Percentiles rank a stretch among this genome's conserved stretches.
These are phyloP conservation scores for Yarrowia sp. DNA, from an alignment of 805 yeast species.

Conservation along the genomic window DNA sequence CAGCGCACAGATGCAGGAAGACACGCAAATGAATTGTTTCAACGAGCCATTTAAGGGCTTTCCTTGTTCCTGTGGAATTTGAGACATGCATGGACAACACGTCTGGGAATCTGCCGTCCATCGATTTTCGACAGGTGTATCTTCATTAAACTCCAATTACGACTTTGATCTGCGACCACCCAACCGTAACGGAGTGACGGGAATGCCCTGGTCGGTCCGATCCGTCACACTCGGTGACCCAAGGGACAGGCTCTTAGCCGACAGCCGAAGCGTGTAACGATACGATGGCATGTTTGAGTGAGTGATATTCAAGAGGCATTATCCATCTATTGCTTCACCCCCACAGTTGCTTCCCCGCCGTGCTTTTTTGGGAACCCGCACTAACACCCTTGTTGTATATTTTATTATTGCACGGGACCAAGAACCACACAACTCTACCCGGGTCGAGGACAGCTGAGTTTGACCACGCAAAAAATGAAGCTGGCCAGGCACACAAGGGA, in stretches of 20 bases:
- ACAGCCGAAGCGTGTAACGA: background rate
- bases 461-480: background rate
- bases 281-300: too few species aligned
- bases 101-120: background rate
- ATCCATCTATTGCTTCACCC: too few species aligned
- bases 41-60: background rate
- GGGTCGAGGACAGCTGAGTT: slow-evolving; percentile 18
- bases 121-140: background rate
- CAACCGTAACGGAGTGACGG: background rate
- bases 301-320: too few species aligned
- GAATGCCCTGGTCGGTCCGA: slow-evolving; percentile 7
- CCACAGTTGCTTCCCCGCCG: background rate
- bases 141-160: slow-evolving; percentile 1
- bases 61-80: background rate
- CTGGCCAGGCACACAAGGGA: too few species aligned
- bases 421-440: background rate
- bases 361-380: background rate
- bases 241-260: background rate
- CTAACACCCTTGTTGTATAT: background rate
- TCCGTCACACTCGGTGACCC: background rate
- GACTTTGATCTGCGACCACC: background rate
- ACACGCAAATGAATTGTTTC: too few species aligned
- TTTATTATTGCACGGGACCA: slow-evolving; percentile 9
- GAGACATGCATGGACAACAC: background rate
- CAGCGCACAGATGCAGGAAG: too few species aligned